Evolutionary conservation across 345 rosid species (phyloP), one percentile per base, ranked within the genome.

Genomic region (Citrus maxima): DNA sequence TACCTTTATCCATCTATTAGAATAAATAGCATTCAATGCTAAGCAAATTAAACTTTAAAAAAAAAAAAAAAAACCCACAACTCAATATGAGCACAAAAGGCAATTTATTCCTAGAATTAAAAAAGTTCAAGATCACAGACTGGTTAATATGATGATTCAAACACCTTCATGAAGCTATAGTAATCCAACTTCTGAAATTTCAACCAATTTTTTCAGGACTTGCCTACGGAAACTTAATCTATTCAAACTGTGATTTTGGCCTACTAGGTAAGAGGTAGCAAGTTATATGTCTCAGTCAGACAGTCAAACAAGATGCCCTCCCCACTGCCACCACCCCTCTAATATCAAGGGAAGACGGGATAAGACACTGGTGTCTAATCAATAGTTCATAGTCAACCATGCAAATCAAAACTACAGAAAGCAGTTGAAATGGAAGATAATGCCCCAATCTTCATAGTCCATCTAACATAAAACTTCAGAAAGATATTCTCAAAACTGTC

Each of bases 1-100:
- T 82, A 60, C 66, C 85, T 84, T 86, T 90, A 85, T 90, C 88
- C 97, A 90, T 89, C 98, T 93, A 87, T 82, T 55, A 69, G 79
- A 86, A 78, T 55, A 54, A 77, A 75, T 40, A 75, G 28, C 59
- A 46, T 30, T 35, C 66, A 27, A 9, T 42, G 49, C 16, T 49
- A 70, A 51, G 49, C 40, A 54, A 3, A 73, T 34, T 63, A 73
- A 16, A 46, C 51, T 46, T 10, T 1, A 13, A 3, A 46, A 46
- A 46, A 46, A 46, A 80, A 46, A 46, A 80, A 40, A 28, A 49
- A 35, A 32, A 10, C 16, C n/a, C 40, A 62, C 18, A 21, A 21
- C 34, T 7, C 7, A 49, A 30, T 10, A 4, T 3, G 21, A 32
- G 19, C 10, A 61, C 42, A 19, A 19, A 64, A n/a, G 5, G 54